These are phyloP conservation scores for Botrytis squamosa DNA, from an alignment of 2,329 filamentous ascomycete species.

Conservation along the genomic window DNA sequence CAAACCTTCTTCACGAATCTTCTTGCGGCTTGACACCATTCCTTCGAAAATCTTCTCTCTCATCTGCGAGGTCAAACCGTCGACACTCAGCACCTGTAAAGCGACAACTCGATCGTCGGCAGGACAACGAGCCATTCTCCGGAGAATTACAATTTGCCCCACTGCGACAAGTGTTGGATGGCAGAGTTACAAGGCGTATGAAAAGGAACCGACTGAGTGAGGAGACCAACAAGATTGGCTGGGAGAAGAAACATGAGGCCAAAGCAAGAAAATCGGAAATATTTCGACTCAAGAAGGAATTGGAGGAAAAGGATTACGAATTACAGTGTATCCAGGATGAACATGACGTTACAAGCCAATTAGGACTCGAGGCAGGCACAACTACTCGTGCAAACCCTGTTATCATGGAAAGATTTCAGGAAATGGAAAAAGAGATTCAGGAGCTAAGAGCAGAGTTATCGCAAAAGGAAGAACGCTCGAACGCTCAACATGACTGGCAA, in stretches of 20 bases:
- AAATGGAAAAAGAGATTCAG: conserved; percentile 35
- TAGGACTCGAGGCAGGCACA: conserved; percentile 33
- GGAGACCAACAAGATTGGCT: conserved; percentile 54
- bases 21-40: conserved; percentile 58
- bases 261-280: conserved; percentile 49
- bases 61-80: conserved; percentile 42
- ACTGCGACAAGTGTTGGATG: conserved; percentile 56
- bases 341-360: conserved; percentile 34
- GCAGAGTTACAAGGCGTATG: conserved; percentile 56
- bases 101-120: conserved; percentile 28
- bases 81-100: conserved; percentile 47
- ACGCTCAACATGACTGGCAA: conserved; percentile 48
- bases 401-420: conserved; percentile 31
- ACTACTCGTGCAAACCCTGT: conserved; percentile 21
- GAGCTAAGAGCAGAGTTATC: conserved; percentile 34
- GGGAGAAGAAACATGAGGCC: conserved; percentile 46
- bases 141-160: conserved; percentile 48
- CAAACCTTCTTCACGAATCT: conserved; percentile 40
- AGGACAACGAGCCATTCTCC: conserved; percentile 36
- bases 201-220: conserved; percentile 57
- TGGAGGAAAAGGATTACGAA: conserved; percentile 41
- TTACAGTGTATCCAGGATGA: conserved; percentile 37
- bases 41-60: conserved; percentile 52
- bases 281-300: conserved; percentile 47
- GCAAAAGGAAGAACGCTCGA: conserved; percentile 28